Conservation (phyloP, 805 yeast genomes). For the Pichia kluyveri region DNA sequence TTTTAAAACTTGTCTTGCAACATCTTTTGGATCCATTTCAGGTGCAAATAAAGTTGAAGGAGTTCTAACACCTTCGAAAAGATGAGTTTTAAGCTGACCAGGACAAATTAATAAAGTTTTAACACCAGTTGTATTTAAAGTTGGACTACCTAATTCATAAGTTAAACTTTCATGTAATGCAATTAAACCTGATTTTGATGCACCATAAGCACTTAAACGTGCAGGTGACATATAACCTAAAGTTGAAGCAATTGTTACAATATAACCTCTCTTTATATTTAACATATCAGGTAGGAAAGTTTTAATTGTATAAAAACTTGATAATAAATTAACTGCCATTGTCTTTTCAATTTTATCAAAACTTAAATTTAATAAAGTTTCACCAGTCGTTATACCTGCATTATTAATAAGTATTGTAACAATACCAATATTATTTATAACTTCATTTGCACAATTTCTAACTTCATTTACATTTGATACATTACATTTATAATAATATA, state of each 20-base stretch:
- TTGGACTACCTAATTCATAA: conserved; percentile 53
- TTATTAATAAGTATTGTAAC: conserved; percentile 73
- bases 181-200: conserved; percentile 79
- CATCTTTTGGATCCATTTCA: conserved; percentile 56
- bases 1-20: conserved; percentile 49
- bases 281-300: conserved; percentile 71
- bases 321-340: conserved; percentile 57
- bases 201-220: conserved; percentile 72
- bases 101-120: conserved; percentile 75
- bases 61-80: conserved; percentile 64
- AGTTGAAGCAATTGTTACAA: conserved; percentile 77
- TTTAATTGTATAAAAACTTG: conserved; percentile 63
- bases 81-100: conserved; percentile 69
- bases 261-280: conserved; percentile 50
- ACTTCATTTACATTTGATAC: conserved; percentile 48
- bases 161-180: conserved; percentile 78
- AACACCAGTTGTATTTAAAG: conserved; percentile 40
- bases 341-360: conserved; percentile 53
- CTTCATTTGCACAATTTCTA: conserved; percentile 27
- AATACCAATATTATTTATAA: conserved; percentile 42
- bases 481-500: conserved; percentile 58
- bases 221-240: conserved; percentile 84
- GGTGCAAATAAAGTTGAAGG: conserved; percentile 79
- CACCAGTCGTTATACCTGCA: conserved; percentile 68
- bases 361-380: conserved; percentile 42